Conservation (phyloP, 1,139 yeast species). For the Pichia sp. region DNA sequence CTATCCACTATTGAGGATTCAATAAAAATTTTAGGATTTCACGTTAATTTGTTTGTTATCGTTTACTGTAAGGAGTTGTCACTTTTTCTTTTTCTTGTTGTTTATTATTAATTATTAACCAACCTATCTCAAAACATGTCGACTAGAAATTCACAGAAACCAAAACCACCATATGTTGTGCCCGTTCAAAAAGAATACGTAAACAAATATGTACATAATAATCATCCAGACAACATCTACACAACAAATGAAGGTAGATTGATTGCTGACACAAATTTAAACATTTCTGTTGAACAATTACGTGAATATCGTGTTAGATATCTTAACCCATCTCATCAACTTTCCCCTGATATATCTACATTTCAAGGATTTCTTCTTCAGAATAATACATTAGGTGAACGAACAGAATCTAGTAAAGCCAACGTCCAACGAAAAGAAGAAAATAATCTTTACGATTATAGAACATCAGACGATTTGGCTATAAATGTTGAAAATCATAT, state of each 20-base stretch:
- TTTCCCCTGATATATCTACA: conserved; percentile 47
- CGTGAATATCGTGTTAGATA: conserved; percentile 54
- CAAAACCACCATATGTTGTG: conserved; percentile 29
- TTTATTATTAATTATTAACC: no score
- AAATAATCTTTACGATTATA: conserved; percentile 26
- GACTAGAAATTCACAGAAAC: conserved; percentile 15
- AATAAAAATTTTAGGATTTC: no score
- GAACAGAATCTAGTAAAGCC: conserved; percentile 36
- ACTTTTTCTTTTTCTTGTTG: no score
- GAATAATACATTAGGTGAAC: conserved; percentile 54
- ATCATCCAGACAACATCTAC: conserved; percentile 50
- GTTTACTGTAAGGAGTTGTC: no score
- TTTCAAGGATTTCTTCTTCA: conserved; percentile 55
- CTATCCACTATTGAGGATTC: no score
- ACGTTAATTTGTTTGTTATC: no score
- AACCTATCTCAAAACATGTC: conserved; percentile 27
- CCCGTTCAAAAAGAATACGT: conserved; percentile 58
- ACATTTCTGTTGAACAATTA: conserved; percentile 41
- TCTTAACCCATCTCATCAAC: conserved; percentile 31
- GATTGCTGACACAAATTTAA: no score
- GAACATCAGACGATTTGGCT: conserved; percentile 25
- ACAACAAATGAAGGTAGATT: no score
- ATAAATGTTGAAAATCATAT: conserved; percentile 48
- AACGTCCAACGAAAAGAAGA: conserved; percentile 23
- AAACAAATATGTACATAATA: conserved; percentile 54